Evolutionary conservation across 2,329 filamentous ascomycete genomes (phyloP), one percentile per base, ranked within the genome.

Genomic region (Aspergillus brunneoviolaceus): DNA sequence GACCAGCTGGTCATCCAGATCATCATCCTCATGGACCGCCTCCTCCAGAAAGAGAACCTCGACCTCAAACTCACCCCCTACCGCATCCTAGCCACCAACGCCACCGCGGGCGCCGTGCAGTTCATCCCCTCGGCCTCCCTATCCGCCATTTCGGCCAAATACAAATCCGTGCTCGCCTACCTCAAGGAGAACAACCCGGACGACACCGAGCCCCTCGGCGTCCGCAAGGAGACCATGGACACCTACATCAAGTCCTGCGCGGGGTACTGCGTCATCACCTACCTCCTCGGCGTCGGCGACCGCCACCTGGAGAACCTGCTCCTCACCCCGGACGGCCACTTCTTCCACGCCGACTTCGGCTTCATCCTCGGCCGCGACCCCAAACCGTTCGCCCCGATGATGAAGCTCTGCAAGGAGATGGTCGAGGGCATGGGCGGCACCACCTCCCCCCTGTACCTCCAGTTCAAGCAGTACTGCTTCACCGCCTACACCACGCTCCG

Each of bases 391-490:
- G 94, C 95, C 0, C 95, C 95, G 0, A 87, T 94, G 55, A 96
- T 99, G 89, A 99, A 99, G 76, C 86, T 99, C 9, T 94, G 90
- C 72, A 94, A 93, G 68, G 94, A 99, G 72, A 99, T 99, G 95
- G 91, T 98, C 3, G 95, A 99, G 70, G 95, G 93, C 63, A 97
- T 99, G 92, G 96, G 96, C 47, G 95, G 95, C 12, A 84, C 88
- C 7, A 84, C 85, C 35, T 92, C 90, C 3, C 86, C 90, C 23
- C 89, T 96, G 63, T 99, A 96, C 75, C 82, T 88, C 49, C 86
- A 89, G 56, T 99, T 99, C 79, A 95, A 95, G 73, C 91, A 96
- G 69, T 96, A 98, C 76, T 96, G 92, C 74, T 97, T 96, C 77
- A 90, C 96, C 3, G 92, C 95, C 0, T 99, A 96, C 77, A 91